Conservation (phyloP, 2,329 filamentous ascomycete genomes). For the Phoma sp. region DNA sequence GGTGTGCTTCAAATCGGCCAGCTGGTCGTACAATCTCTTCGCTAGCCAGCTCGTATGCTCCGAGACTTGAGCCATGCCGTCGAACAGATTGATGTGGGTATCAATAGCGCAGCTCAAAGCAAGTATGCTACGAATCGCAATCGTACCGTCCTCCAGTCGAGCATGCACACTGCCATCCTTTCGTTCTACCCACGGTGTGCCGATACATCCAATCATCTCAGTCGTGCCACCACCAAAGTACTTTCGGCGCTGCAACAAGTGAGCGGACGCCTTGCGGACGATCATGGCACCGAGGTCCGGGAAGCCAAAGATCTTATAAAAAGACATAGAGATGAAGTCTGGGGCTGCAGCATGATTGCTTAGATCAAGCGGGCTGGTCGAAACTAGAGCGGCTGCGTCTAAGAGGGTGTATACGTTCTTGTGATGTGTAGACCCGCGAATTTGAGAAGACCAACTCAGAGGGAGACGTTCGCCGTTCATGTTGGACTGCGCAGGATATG, state of each 20-base stretch:
- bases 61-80: conserved; percentile 66
- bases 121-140: conserved; percentile 71
- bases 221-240: conserved; percentile 74
- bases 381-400: conserved; percentile 71
- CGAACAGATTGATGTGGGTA: conserved; percentile 63
- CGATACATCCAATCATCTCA: conserved; percentile 63
- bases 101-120: conserved; percentile 67
- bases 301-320: conserved; percentile 97
- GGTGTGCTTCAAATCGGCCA: conserved; percentile 59
- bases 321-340: conserved; percentile 84
- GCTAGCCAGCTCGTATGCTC: conserved; percentile 64
- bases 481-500: conserved; percentile 90
- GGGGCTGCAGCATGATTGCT: conserved; percentile 66
- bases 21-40: conserved; percentile 56
- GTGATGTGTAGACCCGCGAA: conserved; percentile 45
- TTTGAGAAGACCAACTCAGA: conserved; percentile 60
- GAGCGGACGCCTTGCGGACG: conserved; percentile 73
- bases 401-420: conserved; percentile 71
- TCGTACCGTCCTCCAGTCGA: conserved; percentile 71
- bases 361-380: conserved; percentile 66
- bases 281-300: conserved; percentile 87
- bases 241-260: conserved; percentile 59
- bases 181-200: conserved; percentile 62
- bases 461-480: conserved; percentile 83
- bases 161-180: conserved; percentile 65